These are phyloP conservation scores for Solanum sparsipilum DNA, from an alignment of 257 asterid species.

Conservation along the genomic window DNA sequence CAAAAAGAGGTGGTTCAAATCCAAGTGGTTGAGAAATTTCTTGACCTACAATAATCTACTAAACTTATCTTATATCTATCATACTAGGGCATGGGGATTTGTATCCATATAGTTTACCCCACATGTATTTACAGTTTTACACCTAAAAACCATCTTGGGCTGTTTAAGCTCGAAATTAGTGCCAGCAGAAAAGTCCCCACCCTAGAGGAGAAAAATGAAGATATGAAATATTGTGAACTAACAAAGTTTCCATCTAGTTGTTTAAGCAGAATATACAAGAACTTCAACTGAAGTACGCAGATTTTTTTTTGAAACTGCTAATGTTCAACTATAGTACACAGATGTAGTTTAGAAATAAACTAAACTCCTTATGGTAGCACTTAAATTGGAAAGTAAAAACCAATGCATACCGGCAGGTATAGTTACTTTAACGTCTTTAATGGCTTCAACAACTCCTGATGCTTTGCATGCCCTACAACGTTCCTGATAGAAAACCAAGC, in stretches of 20 bases:
- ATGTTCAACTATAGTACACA: neutral
- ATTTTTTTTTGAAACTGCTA: neutral
- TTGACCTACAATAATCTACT: neutral
- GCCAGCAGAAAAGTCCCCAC: neutral
- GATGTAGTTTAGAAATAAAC: neutral
- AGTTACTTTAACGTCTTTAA: conserved; percentile 62
- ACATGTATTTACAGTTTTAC: neutral
- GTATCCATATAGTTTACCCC: neutral
- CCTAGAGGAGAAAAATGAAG: neutral
- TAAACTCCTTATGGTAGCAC: neutral
- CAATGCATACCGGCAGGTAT: conserved; percentile 69
- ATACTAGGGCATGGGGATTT: neutral
- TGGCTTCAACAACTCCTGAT: conserved; percentile 64
- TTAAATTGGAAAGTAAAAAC: neutral
- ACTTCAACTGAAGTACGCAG: neutral
- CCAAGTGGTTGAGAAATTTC: neutral
- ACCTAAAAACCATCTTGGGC: neutral
- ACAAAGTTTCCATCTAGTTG: neutral
- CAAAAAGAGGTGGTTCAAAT: neutral
- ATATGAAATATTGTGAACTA: neutral
- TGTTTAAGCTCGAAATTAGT: neutral
- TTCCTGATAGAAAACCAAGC: conserved; percentile 28
- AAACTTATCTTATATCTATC: neutral
- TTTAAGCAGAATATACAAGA: neutral
- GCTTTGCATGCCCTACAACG: conserved; percentile 62